A percentile compares a stretch with the other conserved stretches of the same genome.
Conservation (phyloP, 164 flowering plant genomes). For the Magnolia officinalis region DNA sequence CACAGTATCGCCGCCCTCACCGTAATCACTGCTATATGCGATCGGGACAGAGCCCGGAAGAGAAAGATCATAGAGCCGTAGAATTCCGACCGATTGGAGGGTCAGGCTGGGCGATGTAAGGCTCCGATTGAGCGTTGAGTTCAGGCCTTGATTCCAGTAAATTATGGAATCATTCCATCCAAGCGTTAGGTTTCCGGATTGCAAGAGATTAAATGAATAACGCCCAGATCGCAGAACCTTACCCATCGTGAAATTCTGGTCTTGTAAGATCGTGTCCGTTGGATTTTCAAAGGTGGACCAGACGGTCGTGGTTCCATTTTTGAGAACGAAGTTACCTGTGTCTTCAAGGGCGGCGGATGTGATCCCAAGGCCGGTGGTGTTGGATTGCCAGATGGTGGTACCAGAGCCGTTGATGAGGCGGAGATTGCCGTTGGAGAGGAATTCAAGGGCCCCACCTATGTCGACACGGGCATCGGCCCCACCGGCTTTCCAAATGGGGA, state of each 20-base stretch:
- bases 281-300: constrained; percentile 42
- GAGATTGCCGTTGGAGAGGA: constrained; percentile 31
- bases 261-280: constrained; percentile 32
- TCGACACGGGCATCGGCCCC: constrained; percentile 19
- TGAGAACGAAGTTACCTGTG: constrained; percentile 18
- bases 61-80: constrained; percentile 41
- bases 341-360: constrained; percentile 29
- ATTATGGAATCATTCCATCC: constrained; percentile 23
- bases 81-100: constrained; percentile 45
- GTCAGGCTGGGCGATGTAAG: constrained; percentile 47
- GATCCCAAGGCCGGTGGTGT: constrained; percentile 24
- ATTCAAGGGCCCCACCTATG: constrained; percentile 15
- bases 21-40: constrained; percentile 79
- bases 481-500: constrained; percentile 31
- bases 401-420: constrained; percentile 31
- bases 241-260: constrained; percentile 25
- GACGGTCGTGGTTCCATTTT: not conserved
- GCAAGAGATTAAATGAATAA: constrained; percentile 25
- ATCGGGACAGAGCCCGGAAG: constrained; percentile 24
- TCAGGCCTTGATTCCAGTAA: constrained; percentile 31
- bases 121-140: constrained; percentile 22
- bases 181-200: constrained; percentile 32
- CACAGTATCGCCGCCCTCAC: constrained; percentile 41
- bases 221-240: constrained; percentile 24
- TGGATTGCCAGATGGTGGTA: constrained; percentile 26